Base-by-base conservation (phyloP, 306 rosid genomes). In the Dalbergia oliveri region DNA sequence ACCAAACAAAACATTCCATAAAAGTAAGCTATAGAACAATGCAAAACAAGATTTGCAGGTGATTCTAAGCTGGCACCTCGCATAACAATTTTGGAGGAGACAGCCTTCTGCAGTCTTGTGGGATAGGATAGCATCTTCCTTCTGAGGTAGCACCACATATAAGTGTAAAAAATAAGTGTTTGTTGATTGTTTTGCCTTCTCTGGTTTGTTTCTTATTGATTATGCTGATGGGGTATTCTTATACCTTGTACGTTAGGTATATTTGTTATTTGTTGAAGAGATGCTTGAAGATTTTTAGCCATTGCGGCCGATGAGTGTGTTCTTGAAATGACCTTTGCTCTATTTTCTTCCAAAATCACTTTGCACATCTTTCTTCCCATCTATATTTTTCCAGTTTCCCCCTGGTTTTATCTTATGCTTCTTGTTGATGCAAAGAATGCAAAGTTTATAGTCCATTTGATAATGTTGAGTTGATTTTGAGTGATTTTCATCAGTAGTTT, bases 191-290 rank as follows among this genome's bases (percentile, higher is more conserved):
- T 79, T 68, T 59, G 44, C 9, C 51, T 74, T 51, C 18, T 51
- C 37, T 76, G 65, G 74, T 60, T 69, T 59, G 58, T 50, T 67
- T 79, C 57, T 78, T 78, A 45, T 23, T 83, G 60, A 18, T 49
- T 53, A 53, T 41, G 60, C 59, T 79, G 66, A 37, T 37, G 50
- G 62, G 47, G 61, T 70, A 69, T 61, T 80, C 59, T 72, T 4
- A 41, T 56, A 58, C 11, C 23, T 8, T 33, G 37, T 66, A 13
- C 19, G 60, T 54, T 65, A 64, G 33, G 19, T 43, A 65, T 75
- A 67, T 47, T 68, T 59, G 59, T 82, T 69, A 6, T 37, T 67
- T 61, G 60, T 49, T 75, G 18, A 68, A 67, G 72, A 75, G 39
- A 60, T 58, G 34, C 33, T 81, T 67, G 49, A 19, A 68, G 34